A percentile compares a stretch with the other conserved stretches of the same genome.
phyloP scores from a whole-genome alignment of 768 basidiomycete genomes.

The Phylloporus rhodoxanthus region DNA sequence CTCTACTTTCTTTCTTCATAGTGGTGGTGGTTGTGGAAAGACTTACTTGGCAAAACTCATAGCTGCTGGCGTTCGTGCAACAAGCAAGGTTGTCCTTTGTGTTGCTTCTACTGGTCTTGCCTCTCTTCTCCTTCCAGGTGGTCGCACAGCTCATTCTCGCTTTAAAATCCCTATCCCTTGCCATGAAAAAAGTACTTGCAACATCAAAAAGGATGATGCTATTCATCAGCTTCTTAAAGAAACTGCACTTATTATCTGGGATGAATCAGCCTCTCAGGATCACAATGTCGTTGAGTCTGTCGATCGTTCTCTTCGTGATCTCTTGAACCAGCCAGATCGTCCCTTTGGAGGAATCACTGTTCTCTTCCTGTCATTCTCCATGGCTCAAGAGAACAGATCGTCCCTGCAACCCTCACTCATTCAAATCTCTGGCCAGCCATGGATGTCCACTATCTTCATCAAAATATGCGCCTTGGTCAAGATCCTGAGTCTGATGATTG shows the following conservation, averaged over 20 bases:
- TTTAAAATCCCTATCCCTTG: conserved; percentile 14
- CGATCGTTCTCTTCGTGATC: background rate
- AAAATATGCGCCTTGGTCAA: conserved; percentile 9
- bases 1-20: conserved; percentile 35
- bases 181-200: background rate
- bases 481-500: conserved; percentile 25
- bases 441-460: conserved; percentile 16
- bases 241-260: background rate
- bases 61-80: conserved; percentile 26
- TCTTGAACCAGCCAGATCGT: background rate
- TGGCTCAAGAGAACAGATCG: too few relatives aligned
- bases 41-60: too few relatives aligned
- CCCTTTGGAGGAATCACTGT: background rate
- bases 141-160: background rate
- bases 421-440: conserved; percentile 37
- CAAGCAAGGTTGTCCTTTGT: conserved; percentile 37
- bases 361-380: conserved; percentile 37
- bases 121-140: background rate
- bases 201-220: background rate
- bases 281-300: background rate
- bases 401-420: conserved; percentile 30
- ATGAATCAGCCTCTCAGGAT: too few relatives aligned
- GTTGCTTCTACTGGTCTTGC: conserved; percentile 41
- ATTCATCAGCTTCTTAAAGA: background rate
- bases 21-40: too few relatives aligned